Evolutionary conservation across 352 stramenopile genomes (phyloP).

Genomic region (Phytophthora vignae): DNA sequence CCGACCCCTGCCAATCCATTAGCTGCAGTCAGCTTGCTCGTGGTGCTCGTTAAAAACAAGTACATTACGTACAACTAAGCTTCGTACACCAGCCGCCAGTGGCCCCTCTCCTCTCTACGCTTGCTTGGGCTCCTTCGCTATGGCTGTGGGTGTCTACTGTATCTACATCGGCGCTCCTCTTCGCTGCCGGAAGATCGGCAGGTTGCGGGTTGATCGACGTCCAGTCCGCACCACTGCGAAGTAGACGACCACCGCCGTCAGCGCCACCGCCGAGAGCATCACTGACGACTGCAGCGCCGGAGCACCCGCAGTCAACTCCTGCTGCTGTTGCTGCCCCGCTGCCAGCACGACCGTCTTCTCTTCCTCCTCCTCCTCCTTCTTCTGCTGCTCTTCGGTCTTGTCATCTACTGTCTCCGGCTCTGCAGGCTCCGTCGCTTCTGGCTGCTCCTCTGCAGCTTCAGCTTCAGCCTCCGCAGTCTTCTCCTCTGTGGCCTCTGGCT

Average conservation of each 20-base stretch:
- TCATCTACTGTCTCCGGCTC: slow-evolving; percentile 5
- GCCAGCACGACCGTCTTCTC: slow-evolving; percentile 2
- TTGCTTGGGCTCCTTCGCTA: neutral
- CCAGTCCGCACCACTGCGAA: slow-evolving; percentile 14
- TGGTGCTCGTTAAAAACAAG: neutral
- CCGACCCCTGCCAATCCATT: no score
- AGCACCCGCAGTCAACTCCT: slow-evolving; percentile 3
- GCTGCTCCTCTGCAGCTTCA: neutral
- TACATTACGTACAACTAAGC: neutral
- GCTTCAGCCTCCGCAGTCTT: neutral
- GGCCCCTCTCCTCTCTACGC: no score
- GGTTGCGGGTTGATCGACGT: slow-evolving; percentile 11
- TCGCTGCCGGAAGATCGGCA: slow-evolving; percentile 35
- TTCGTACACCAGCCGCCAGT: no score
- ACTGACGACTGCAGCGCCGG: slow-evolving; percentile 30
- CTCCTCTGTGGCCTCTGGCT: slow-evolving; percentile 1
- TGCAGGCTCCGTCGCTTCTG: neutral
- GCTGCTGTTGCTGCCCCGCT: neutral
- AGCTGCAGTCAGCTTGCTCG: neutral
- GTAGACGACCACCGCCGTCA: slow-evolving; percentile 29
- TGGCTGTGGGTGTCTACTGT: neutral
- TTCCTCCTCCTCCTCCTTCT: neutral
- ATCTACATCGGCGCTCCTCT: slow-evolving; percentile 23
- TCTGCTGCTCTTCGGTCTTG: neutral
- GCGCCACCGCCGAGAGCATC: slow-evolving; percentile 28